These are phyloP conservation scores for Myxozyma kluyveri DNA, from an alignment of 805 yeast genomes.

Conservation along the genomic window DNA sequence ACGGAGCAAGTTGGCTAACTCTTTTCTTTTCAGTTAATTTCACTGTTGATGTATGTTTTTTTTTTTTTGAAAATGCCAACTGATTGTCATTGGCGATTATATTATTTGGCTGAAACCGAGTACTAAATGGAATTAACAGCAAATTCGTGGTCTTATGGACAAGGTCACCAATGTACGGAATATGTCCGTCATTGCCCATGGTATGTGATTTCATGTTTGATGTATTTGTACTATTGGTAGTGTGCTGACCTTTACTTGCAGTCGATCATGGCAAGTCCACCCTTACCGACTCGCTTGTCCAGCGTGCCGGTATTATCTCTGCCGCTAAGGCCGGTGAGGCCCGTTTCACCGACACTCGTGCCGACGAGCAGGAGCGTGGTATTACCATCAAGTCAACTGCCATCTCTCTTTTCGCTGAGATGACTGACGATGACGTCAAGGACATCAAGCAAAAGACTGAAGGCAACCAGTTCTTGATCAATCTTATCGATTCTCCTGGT, in stretches of 20 bases:
- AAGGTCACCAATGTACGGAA: slow-evolving; percentile 99
- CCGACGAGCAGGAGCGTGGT: slow-evolving; percentile 99
- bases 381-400: slow-evolving; percentile 99
- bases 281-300: slow-evolving; percentile 97
- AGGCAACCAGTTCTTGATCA: slow-evolving; percentile 93
- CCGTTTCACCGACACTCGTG: slow-evolving; percentile 99
- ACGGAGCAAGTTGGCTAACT: slow-evolving; percentile 1
- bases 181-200: slow-evolving; percentile 99
- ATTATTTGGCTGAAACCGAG: not conserved
- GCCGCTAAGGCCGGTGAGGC: slow-evolving; percentile 99
- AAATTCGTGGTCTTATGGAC: slow-evolving; percentile 99
- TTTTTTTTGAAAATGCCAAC: not conserved
- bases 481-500: slow-evolving; percentile 99
- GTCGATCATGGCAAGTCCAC: slow-evolving; percentile 99
- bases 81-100: not conserved
- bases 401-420: slow-evolving; percentile 88
- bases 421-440: slow-evolving; percentile 79
- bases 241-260: slow-evolving; percentile 24
- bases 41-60: slow-evolving; percentile 31
- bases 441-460: slow-evolving; percentile 85
- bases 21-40: slow-evolving; percentile 23
- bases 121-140: slow-evolving; percentile 42
- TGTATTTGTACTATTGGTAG: not conserved
- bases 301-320: slow-evolving; percentile 98
- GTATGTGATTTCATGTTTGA: slow-evolving; percentile 56